Percentiles rank a stretch among this genome's conserved stretches.
phyloP scores from a whole-genome alignment of 345 rosid genomes.

The Gossypium longicalyx region DNA sequence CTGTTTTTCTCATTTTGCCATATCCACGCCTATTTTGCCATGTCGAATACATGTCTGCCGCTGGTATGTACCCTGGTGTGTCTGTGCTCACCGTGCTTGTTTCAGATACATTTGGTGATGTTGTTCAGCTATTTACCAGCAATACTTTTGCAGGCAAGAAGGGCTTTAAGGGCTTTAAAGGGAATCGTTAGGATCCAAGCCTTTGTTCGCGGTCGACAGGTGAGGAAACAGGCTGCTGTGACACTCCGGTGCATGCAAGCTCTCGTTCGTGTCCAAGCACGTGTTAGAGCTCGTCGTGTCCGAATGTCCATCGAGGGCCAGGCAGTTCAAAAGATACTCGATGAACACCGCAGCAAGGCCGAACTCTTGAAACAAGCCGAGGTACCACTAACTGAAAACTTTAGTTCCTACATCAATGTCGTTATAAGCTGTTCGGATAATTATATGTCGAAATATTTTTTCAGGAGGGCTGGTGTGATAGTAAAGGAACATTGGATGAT shows the following conservation, averaged over 20 bases:
- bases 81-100: background rate
- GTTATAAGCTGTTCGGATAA: background rate
- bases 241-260: conserved; percentile 98
- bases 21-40: no score
- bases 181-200: conserved; percentile 96
- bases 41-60: no score
- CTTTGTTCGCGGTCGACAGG: conserved; percentile 83
- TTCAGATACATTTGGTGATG: background rate
- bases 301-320: conserved; percentile 85
- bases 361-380: conserved; percentile 79
- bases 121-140: background rate
- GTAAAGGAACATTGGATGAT: conserved; percentile 84
- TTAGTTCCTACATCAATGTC: background rate
- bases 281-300: conserved; percentile 88
- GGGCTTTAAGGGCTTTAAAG: conserved; percentile 84
- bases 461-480: conserved; percentile 94
- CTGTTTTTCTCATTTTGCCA: no score
- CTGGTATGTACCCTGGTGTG: no score
- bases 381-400: conserved; percentile 31
- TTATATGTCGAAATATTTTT: conserved; percentile 4
- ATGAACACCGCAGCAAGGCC: conserved; percentile 56
- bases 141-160: conserved; percentile 54
- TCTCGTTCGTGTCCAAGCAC: conserved; percentile 87
- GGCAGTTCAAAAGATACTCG: conserved; percentile 62
- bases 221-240: conserved; percentile 96